Percentiles rank a stretch among this genome's conserved stretches.
phyloP scores from a whole-genome alignment of 2,329 filamentous ascomycete species.

The Pseudofabraea citricarpa region DNA sequence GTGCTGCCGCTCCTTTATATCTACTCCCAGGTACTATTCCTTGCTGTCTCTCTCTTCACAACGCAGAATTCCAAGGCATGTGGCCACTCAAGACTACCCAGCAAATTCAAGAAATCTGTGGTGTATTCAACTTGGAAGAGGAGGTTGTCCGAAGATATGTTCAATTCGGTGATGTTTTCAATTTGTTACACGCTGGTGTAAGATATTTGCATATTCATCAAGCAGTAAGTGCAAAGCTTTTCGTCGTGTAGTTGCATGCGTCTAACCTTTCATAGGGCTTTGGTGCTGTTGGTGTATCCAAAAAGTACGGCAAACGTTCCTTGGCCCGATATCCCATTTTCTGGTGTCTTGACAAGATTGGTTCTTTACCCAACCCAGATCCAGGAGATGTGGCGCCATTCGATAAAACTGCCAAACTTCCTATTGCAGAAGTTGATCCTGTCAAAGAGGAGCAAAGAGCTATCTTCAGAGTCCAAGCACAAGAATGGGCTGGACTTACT shows the following conservation, averaged over 20 bases:
- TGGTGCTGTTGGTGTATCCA: constrained; percentile 62
- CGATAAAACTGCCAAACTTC: constrained; percentile 33
- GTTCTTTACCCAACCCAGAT: constrained; percentile 65
- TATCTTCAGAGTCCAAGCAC: constrained; percentile 54
- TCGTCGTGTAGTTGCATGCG: no score
- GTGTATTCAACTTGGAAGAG: constrained; percentile 55
- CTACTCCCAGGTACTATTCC: constrained; percentile 59
- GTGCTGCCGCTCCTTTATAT: constrained; percentile 57
- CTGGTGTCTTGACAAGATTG: constrained; percentile 59
- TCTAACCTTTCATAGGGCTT: constrained; percentile 42
- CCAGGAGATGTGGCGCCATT: constrained; percentile 50
- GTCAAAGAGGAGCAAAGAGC: constrained; percentile 48
- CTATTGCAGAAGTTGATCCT: constrained; percentile 46
- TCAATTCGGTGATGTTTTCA: constrained; percentile 26
- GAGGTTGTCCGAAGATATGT: constrained; percentile 41
- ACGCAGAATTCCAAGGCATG: constrained; percentile 63
- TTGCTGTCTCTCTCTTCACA: constrained; percentile 59
- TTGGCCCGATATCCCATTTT: constrained; percentile 65
- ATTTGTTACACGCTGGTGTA: constrained; percentile 49
- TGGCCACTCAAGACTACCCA: constrained; percentile 60
- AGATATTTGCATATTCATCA: constrained; percentile 63
- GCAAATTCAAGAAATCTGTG: constrained; percentile 58
- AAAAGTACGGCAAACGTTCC: constrained; percentile 63
- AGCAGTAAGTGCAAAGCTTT: constrained; percentile 54
- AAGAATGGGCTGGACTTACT: constrained; percentile 61